Percentiles rank a stretch among this genome's conserved stretches.
These are phyloP conservation scores for Bertia moriformis DNA, from an alignment of 2,329 filamentous ascomycete species.

Conservation along the genomic window DNA sequence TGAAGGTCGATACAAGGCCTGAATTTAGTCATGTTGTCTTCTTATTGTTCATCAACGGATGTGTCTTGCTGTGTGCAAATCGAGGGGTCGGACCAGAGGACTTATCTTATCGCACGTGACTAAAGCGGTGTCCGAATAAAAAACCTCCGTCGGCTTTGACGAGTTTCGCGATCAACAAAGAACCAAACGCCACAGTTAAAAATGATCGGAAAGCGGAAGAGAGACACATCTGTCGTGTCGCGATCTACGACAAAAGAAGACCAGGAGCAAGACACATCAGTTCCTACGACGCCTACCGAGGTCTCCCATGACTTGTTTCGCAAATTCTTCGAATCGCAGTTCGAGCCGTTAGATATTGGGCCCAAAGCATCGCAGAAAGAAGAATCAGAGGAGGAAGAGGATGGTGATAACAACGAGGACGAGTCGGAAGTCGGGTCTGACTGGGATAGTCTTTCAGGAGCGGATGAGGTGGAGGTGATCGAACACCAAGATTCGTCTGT, in stretches of 20 bases:
- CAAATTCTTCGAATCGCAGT: conserved; percentile 76
- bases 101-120: conserved; percentile 2
- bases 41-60: no score
- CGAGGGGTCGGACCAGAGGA: not conserved
- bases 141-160: not conserved
- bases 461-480: conserved; percentile 26
- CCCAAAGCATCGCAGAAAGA: conserved; percentile 8
- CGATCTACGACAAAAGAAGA: not conserved
- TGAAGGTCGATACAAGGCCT: conserved; percentile 54
- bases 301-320: conserved; percentile 64
- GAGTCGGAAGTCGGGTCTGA: conserved; percentile 25
- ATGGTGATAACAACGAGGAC: conserved; percentile 8
- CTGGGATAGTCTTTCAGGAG: conserved; percentile 50
- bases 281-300: conserved; percentile 11
- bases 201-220: not conserved
- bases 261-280: not conserved
- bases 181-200: not conserved
- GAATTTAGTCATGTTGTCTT: conserved; percentile 42
- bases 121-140: not conserved
- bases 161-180: not conserved
- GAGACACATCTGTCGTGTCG: not conserved
- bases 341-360: conserved; percentile 50
- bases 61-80: not conserved
- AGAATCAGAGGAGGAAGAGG: conserved; percentile 7
- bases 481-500: conserved; percentile 18